A percentile compares a stretch with the other conserved stretches of the same genome.
phyloP scores from a whole-genome alignment of 2,329 filamentous ascomycete species.

The Nothophoma quercina region DNA sequence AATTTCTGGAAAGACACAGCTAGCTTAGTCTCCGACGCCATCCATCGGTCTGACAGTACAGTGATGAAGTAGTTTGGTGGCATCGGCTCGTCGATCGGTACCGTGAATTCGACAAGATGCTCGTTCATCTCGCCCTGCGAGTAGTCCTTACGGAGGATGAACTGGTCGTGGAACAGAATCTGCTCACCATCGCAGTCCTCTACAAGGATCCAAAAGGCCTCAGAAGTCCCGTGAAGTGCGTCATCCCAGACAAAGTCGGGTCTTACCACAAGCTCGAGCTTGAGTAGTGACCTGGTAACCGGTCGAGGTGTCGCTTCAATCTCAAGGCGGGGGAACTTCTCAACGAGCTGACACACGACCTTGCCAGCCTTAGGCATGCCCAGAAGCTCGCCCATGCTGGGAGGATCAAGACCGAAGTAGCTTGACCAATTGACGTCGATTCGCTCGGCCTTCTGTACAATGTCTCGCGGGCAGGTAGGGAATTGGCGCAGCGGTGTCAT shows the following conservation, averaged over 20 bases:
- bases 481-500: constrained; percentile 97
- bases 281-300: constrained; percentile 90
- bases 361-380: constrained; percentile 89
- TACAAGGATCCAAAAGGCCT: constrained; percentile 96
- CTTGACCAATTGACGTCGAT: constrained; percentile 93
- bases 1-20: constrained; percentile 95
- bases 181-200: constrained; percentile 98
- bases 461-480: constrained; percentile 75
- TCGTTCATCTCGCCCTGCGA: constrained; percentile 86
- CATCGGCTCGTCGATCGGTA: constrained; percentile 96
- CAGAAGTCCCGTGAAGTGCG: constrained; percentile 81
- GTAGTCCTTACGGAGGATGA: constrained; percentile 89
- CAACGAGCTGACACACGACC: constrained; percentile 82
- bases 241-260: constrained; percentile 98
- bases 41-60: constrained; percentile 94
- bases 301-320: constrained; percentile 94
- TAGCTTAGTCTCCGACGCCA: constrained; percentile 94
- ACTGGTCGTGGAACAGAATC: constrained; percentile 92
- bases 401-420: constrained; percentile 96
- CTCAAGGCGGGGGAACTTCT: constrained; percentile 92
- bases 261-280: constrained; percentile 87
- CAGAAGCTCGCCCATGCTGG: constrained; percentile 92
- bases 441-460: constrained; percentile 89
- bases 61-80: constrained; percentile 99
- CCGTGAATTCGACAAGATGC: constrained; percentile 94